phyloP scores from a whole-genome alignment of 495 filamentous ascomycete genomes.

The Terfezia claveryi region DNA sequence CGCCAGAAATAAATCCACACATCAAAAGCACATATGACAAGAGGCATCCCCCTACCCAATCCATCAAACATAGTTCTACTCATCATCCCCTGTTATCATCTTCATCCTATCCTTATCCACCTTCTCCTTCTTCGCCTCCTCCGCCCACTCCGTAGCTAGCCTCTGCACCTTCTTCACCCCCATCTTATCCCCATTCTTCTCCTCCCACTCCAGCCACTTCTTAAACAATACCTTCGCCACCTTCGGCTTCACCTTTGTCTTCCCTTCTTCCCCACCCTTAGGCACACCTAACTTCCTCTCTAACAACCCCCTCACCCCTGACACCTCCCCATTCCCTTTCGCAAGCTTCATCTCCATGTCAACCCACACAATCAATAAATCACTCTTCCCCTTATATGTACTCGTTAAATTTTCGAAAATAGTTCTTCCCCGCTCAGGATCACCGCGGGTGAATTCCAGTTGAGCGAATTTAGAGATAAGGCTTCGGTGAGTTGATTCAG shows the following conservation, averaged over 20 bases:
- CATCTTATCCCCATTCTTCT: slow-evolving; percentile 47
- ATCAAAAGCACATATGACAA: no score
- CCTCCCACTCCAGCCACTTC: slow-evolving; percentile 64
- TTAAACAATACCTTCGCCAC: slow-evolving; percentile 58
- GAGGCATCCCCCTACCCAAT: background rate
- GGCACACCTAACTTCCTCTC: slow-evolving; percentile 19
- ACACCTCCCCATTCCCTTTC: slow-evolving; percentile 5
- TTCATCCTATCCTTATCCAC: slow-evolving; percentile 10
- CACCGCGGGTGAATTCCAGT: slow-evolving; percentile 75
- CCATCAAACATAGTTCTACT: background rate
- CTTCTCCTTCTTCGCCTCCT: slow-evolving; percentile 31
- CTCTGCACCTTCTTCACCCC: slow-evolving; percentile 48
- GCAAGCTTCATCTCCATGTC: slow-evolving; percentile 50
- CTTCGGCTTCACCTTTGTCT: slow-evolving; percentile 4
- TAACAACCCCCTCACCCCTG: slow-evolving; percentile 21
- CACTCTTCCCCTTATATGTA: slow-evolving; percentile 67
- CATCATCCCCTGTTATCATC: background rate
- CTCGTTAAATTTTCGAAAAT: slow-evolving; percentile 75
- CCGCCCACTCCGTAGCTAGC: slow-evolving; percentile 46
- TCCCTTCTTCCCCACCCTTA: background rate
- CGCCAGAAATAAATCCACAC: no score
- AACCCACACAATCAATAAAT: slow-evolving; percentile 78
- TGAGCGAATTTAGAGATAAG: slow-evolving; percentile 67
- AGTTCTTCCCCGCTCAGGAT: slow-evolving; percentile 77
- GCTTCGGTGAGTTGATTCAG: slow-evolving; percentile 43